phyloP scores from a whole-genome alignment of 1,284 basidiomycete genomes.

The Fistulina hepatica region DNA sequence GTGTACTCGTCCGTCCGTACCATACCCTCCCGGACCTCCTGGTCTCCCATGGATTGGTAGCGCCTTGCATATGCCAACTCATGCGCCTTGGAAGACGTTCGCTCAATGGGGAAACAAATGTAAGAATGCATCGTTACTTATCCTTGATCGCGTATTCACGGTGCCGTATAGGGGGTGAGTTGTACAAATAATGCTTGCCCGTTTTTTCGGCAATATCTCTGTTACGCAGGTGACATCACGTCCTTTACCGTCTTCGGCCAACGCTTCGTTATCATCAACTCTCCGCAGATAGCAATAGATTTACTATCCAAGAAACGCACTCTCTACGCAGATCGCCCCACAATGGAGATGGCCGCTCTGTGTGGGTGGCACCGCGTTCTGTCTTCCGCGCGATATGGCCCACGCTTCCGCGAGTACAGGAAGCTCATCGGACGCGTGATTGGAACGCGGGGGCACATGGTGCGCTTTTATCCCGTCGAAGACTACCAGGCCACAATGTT shows the following conservation, averaged over 20 bases:
- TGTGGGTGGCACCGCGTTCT: slow-evolving; percentile 27
- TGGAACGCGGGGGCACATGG: slow-evolving; percentile 23
- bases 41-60: slow-evolving; percentile 33
- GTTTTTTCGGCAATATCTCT: not conserved
- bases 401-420: slow-evolving; percentile 37
- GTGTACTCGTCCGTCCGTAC: too few relatives aligned
- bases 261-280: slow-evolving; percentile 28
- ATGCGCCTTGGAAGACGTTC: slow-evolving; percentile 30
- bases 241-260: slow-evolving; percentile 30
- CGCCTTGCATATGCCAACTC: slow-evolving; percentile 30
- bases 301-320: slow-evolving; percentile 29
- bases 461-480: slow-evolving; percentile 27
- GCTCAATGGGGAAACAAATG: slow-evolving; percentile 31
- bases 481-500: slow-evolving; percentile 36
- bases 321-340: slow-evolving; percentile 30
- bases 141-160: not conserved
- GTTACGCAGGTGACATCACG: slow-evolving; percentile 22
- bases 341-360: slow-evolving; percentile 27
- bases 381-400: slow-evolving; percentile 30
- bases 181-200: too few relatives aligned
- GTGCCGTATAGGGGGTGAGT: not conserved
- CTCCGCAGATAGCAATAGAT: slow-evolving; percentile 23
- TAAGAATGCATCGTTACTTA: not conserved
- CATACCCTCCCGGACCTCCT: slow-evolving; percentile 36
- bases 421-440: slow-evolving; percentile 36